Percentiles rank a stretch among this genome's conserved stretches.
phyloP scores from a whole-genome alignment of 371 early-diverging fungal species.

The Saksenaea vasiformis region DNA sequence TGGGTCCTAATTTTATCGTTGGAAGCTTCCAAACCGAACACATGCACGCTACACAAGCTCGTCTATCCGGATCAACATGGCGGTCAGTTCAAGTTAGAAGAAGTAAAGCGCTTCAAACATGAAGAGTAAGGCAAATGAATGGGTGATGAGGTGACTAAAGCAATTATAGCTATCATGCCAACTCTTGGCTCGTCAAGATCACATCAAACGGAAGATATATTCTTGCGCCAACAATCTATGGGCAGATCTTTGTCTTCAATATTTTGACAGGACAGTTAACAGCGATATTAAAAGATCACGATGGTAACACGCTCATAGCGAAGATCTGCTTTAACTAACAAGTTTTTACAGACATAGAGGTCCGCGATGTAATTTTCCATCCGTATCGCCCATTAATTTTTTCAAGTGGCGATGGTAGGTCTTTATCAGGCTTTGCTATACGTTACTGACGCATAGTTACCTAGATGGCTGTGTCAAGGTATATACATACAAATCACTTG shows the following conservation, averaged over 20 bases:
- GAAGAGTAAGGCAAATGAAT: constrained; percentile 51
- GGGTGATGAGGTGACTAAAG: not conserved
- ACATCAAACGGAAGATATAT: constrained; percentile 78
- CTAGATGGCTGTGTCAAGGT: constrained; percentile 44
- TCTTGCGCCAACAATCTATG: constrained; percentile 81
- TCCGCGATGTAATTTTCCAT: constrained; percentile 91
- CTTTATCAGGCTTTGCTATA: not conserved
- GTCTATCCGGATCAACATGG: constrained; percentile 71
- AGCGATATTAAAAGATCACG: constrained; percentile 69
- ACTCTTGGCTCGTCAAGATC: constrained; percentile 84
- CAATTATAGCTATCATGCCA: constrained; percentile 65
- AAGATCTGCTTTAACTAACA: not conserved
- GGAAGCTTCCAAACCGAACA: constrained; percentile 71
- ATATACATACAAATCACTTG: constrained; percentile 32
- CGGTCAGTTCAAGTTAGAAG: constrained; percentile 64
- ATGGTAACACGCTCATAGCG: constrained; percentile 46
- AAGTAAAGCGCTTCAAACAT: constrained; percentile 67
- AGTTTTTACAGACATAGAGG: constrained; percentile 67
- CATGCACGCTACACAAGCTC: constrained; percentile 72
- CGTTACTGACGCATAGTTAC: not conserved
- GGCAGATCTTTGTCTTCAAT: constrained; percentile 75
- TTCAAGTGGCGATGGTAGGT: constrained; percentile 81
- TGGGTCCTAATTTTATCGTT: not conserved
- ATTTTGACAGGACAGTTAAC: constrained; percentile 68
- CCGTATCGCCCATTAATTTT: constrained; percentile 77